These are phyloP conservation scores for Prunus armeniaca DNA, from an alignment of 306 rosid genomes.

Conservation along the genomic window DNA sequence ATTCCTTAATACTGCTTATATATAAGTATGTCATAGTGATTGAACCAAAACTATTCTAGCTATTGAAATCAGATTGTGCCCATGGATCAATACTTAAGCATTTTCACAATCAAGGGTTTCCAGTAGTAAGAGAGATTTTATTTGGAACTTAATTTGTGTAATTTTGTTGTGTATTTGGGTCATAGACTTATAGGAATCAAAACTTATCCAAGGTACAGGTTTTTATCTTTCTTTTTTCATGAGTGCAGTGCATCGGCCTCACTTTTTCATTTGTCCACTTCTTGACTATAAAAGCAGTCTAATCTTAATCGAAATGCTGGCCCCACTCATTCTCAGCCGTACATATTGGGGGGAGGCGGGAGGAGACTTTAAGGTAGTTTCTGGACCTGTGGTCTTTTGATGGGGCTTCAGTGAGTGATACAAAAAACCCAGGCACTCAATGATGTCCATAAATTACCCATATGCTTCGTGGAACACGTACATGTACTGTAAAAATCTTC, in stretches of 20 bases:
- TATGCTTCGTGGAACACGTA: neutral
- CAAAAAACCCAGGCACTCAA: neutral
- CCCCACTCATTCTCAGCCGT: constrained; percentile 11
- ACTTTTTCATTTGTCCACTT: constrained; percentile 11
- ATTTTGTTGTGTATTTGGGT: neutral
- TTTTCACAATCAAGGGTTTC: neutral
- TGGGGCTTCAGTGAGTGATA: neutral
- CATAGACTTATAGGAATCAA: neutral
- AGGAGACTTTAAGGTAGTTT: neutral
- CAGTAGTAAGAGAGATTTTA: neutral
- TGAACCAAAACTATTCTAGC: too few relatives aligned
- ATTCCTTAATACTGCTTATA: too few relatives aligned
- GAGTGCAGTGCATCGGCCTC: neutral
- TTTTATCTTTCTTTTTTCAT: neutral
- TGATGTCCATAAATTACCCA: neutral
- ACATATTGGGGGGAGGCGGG: neutral
- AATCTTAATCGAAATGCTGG: constrained; percentile 1
- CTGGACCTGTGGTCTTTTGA: neutral
- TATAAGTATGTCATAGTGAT: too few relatives aligned
- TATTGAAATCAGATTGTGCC: too few relatives aligned
- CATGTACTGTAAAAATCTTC: too few relatives aligned
- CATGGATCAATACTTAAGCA: neutral
- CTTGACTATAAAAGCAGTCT: neutral
- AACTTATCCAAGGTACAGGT: constrained; percentile 5
- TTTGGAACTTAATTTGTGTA: neutral